Evolutionary conservation across 805 yeast genomes (phyloP).

Genomic region (Candida palmyrensis): DNA sequence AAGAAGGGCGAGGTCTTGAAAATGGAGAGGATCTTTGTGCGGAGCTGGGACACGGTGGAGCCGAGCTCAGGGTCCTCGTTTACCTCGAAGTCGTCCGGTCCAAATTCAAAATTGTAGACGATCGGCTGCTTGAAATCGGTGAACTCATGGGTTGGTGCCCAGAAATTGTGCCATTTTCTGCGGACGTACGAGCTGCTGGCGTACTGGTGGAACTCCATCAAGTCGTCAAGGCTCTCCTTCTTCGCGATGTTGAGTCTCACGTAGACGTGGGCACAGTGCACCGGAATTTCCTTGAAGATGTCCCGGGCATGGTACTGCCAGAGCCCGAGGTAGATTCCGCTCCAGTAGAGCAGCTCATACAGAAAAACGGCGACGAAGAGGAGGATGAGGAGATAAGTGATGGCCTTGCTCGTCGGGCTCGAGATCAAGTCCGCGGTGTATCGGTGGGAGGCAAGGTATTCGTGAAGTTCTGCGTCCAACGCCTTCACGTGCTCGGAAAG

Average conservation of each 20-base stretch:
- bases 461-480: not conserved
- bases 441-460: slow-evolving; percentile 6
- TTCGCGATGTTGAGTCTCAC: slow-evolving; percentile 42
- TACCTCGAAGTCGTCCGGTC: slow-evolving; percentile 70
- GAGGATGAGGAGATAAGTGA: slow-evolving; percentile 23
- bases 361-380: slow-evolving; percentile 20
- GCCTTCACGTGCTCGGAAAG: not conserved
- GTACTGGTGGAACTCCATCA: not conserved
- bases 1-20: slow-evolving; percentile 46
- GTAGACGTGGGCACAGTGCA: slow-evolving; percentile 73
- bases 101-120: slow-evolving; percentile 68
- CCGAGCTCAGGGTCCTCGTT: slow-evolving; percentile 63
- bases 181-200: slow-evolving; percentile 4
- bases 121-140: slow-evolving; percentile 27
- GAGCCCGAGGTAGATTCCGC: slow-evolving; percentile 35
- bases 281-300: slow-evolving; percentile 65
- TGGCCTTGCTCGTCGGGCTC: slow-evolving; percentile 20
- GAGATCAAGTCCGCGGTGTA: slow-evolving; percentile 21
- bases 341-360: slow-evolving; percentile 39
- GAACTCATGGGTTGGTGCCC: not conserved
- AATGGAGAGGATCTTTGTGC: slow-evolving; percentile 50
- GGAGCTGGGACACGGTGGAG: slow-evolving; percentile 58
- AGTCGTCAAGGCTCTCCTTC: slow-evolving; percentile 10
- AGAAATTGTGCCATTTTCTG: slow-evolving; percentile 1
- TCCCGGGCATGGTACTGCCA: slow-evolving; percentile 56